A percentile compares a stretch with the other conserved stretches of the same genome.
Conservation (phyloP, 257 asterid genomes). For the Hygrophila difformis region DNA sequence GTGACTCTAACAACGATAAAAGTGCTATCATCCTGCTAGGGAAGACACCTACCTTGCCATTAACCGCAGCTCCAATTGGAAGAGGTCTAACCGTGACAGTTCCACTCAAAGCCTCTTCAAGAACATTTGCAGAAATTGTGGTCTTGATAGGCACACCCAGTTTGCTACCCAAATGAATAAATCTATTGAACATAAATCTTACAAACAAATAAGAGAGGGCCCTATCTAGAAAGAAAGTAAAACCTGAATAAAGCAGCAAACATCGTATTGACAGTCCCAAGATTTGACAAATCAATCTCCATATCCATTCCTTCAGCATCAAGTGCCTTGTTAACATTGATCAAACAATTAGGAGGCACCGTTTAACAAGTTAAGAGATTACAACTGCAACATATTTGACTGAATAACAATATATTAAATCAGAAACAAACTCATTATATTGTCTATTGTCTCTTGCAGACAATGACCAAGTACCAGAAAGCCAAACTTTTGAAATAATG, state of each 20-base stretch:
- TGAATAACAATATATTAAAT: background rate
- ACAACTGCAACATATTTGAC: background rate
- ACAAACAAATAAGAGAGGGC: constrained; percentile 3
- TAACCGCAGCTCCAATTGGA: constrained; percentile 88
- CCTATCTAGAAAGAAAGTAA: background rate
- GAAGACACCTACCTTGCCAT: constrained; percentile 58
- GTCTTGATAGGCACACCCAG: constrained; percentile 99
- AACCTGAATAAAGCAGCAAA: constrained; percentile 99
- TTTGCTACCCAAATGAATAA: constrained; percentile 49
- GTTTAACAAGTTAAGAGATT: background rate
- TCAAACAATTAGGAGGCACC: background rate
- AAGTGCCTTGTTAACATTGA: constrained; percentile 55
- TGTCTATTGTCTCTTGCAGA: background rate
- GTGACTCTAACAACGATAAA: constrained; percentile 93
- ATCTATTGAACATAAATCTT: constrained; percentile 7
- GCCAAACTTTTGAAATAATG: background rate
- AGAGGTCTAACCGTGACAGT: constrained; percentile 95
- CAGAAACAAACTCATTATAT: background rate
- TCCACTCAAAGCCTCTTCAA: constrained; percentile 98
- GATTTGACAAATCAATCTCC: constrained; percentile 98
- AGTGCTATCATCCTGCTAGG: constrained; percentile 25
- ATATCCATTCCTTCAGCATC: constrained; percentile 97
- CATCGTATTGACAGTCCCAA: constrained; percentile 98
- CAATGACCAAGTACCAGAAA: background rate
- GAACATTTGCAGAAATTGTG: constrained; percentile 89